Evolutionary conservation across 2,329 filamentous ascomycete genomes (phyloP).

Genomic region (Lasiodiplodia theobromae): DNA sequence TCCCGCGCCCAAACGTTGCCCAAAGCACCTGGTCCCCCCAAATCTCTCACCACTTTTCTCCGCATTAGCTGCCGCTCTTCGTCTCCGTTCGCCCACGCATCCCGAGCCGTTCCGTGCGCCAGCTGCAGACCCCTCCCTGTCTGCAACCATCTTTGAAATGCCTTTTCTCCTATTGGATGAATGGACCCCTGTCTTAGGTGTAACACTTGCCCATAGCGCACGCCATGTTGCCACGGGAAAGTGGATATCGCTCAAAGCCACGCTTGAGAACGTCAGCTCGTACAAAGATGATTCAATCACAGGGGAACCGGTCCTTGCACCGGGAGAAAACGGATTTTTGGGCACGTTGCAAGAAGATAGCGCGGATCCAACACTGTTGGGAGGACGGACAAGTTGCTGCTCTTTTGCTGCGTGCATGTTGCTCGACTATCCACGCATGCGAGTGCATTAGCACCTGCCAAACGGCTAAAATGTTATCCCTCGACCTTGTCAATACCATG

Average conservation of each 20-base stretch:
- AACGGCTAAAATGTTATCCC: background rate
- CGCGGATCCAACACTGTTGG: background rate
- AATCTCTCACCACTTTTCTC: conserved; percentile 1
- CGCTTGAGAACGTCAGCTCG: background rate
- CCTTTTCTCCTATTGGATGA: conserved; percentile 14
- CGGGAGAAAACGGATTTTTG: background rate
- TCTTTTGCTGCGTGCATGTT: conserved; percentile 2
- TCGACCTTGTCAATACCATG: background rate
- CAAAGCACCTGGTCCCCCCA: background rate
- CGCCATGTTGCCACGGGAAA: conserved; percentile 15
- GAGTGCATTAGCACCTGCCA: background rate
- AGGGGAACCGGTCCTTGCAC: background rate
- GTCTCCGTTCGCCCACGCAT: conserved; percentile 2
- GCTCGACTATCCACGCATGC: background rate
- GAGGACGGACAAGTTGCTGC: background rate
- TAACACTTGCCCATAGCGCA: conserved; percentile 20
- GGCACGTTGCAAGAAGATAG: background rate
- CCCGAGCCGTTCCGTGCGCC: conserved; percentile 12
- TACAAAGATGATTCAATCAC: background rate
- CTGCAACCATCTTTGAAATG: conserved; percentile 21
- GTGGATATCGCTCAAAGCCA: conserved; percentile 25
- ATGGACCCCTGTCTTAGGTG: background rate
- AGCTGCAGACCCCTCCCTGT: conserved; percentile 18
- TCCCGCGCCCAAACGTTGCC: background rate
- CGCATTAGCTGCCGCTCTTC: conserved; percentile 1